Evolutionary conservation across 352 stramenopile genomes (phyloP), one percentile per base, ranked within the genome.

Genomic region (Phytophthora ramorum): DNA sequence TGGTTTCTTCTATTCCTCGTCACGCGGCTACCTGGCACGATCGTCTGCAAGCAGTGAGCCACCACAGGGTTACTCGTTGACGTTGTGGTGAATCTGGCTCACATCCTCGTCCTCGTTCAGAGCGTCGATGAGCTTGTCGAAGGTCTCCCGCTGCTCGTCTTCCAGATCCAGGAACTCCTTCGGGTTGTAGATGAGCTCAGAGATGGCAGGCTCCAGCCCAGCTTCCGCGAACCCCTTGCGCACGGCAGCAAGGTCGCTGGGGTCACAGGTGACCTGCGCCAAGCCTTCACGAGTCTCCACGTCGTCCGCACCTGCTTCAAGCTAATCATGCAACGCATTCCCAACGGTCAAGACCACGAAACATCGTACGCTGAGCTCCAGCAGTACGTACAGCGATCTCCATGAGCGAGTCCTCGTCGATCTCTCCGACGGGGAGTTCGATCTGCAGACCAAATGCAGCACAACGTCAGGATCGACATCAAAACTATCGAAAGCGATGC

Each of bases 31-130:
- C 3, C 16, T 43, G 34, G 30, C 30, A 7, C 37, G 13, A 43
- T 43, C n/a, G 14, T 20, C 37, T 17, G 14, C 37, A 43, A 43
- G 37, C 19, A 43, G 8, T 43, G 37, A 43, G 7, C 13, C 16
- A 20, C 1, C 13, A 38, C 32, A 20, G 8, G 41, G 24, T 71
- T 76, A 91, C 66, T 94, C 80, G 62, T 91, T 87, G 26, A 94
- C 73, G 70, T 95, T 95, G 81, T 95, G 84, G 67, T 90, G 77
- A 52, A 95, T 87, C 60, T 91, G 71, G 71, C 78, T 90, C 14
- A 95, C 84, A 60, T 95, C 86, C 46, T 92, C 84, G 65, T 92
- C 88, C 46, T 92, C 83, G 52, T 89, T 82, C 14, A 95, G 78
- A 44, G 79, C 79, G 26, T 92, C 86, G 8, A 92, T 56, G 45